A percentile compares a stretch with the other conserved stretches of the same genome.
These are phyloP conservation scores for Penicillium carneum DNA, from an alignment of 2,329 filamentous ascomycete genomes.

Conservation along the genomic window DNA sequence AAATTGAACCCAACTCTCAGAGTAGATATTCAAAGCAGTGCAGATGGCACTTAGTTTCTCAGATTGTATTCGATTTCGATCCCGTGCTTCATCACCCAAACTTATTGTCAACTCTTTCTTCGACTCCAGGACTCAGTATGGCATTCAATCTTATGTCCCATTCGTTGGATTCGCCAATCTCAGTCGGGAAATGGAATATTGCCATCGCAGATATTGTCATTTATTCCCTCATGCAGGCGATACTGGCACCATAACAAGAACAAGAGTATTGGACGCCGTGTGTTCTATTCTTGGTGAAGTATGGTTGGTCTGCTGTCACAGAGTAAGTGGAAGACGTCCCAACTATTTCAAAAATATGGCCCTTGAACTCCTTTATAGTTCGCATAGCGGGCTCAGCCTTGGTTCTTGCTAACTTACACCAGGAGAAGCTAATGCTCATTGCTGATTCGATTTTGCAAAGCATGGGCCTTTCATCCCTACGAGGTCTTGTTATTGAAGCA, in stretches of 20 bases:
- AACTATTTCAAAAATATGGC: not conserved
- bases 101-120: not conserved
- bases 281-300: slow-evolving; percentile 40
- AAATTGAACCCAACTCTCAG: not conserved
- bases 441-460: slow-evolving; percentile 34
- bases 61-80: not conserved
- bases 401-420: slow-evolving; percentile 31
- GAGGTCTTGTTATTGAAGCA: no score
- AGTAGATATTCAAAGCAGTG: not conserved
- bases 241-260: slow-evolving; percentile 40
- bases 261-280: slow-evolving; percentile 27
- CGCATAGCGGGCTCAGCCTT: slow-evolving; percentile 38
- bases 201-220: slow-evolving; percentile 38
- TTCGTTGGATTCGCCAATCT: slow-evolving; percentile 11
- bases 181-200: slow-evolving; percentile 22
- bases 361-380: slow-evolving; percentile 24
- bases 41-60: not conserved
- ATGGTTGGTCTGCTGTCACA: slow-evolving; percentile 39
- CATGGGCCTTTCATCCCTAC: slow-evolving; percentile 37
- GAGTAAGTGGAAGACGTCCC: slow-evolving; percentile 26
- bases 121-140: slow-evolving; percentile 12
- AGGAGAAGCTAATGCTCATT: slow-evolving; percentile 30
- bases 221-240: slow-evolving; percentile 36
- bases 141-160: slow-evolving; percentile 4
- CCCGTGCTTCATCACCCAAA: not conserved